Conservation (phyloP, 1,139 yeast genomes). For the Ogataea hybrid region DNA sequence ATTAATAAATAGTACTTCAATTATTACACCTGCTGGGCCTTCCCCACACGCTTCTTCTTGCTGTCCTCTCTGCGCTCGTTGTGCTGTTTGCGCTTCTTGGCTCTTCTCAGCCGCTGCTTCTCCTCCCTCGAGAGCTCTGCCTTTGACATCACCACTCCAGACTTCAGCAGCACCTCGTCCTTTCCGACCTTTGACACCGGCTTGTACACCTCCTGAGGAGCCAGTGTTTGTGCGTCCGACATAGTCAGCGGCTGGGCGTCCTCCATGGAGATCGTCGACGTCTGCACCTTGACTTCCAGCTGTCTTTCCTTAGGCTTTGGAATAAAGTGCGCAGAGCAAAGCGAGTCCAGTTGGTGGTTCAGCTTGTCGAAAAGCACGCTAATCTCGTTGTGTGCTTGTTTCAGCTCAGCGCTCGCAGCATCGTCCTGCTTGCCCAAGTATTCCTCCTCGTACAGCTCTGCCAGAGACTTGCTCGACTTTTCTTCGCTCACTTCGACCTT, state of each 20-base stretch:
- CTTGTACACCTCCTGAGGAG: slow-evolving; percentile 93
- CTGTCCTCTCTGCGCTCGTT: slow-evolving; percentile 27
- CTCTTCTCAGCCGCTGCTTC: slow-evolving; percentile 82
- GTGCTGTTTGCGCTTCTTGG: slow-evolving; percentile 70
- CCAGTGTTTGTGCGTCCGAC: slow-evolving; percentile 72
- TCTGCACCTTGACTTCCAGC: slow-evolving; percentile 72
- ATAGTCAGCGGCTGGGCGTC: slow-evolving; percentile 93
- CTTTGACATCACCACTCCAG: slow-evolving; percentile 81
- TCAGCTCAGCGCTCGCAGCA: slow-evolving; percentile 54
- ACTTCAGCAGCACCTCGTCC: slow-evolving; percentile 69
- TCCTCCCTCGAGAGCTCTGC: slow-evolving; percentile 85
- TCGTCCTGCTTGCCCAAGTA: slow-evolving; percentile 42
- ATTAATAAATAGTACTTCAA: slow-evolving; percentile 3
- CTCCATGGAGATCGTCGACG: slow-evolving; percentile 86
- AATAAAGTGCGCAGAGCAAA: slow-evolving; percentile 88
- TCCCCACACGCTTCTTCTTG: slow-evolving; percentile 26
- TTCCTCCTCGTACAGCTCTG: slow-evolving; percentile 90
- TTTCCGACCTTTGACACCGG: slow-evolving; percentile 47
- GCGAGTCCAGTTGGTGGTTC: slow-evolving; percentile 74
- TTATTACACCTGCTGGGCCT: not conserved
- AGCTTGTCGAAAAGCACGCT: slow-evolving; percentile 60
- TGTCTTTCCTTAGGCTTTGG: slow-evolving; percentile 87
- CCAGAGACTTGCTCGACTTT: slow-evolving; percentile 83
- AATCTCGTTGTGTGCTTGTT: slow-evolving; percentile 77
- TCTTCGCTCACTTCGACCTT: slow-evolving; percentile 72